These are phyloP conservation scores for Fusarium algeriense DNA, from an alignment of 2,329 filamentous ascomycete genomes.

Conservation along the genomic window DNA sequence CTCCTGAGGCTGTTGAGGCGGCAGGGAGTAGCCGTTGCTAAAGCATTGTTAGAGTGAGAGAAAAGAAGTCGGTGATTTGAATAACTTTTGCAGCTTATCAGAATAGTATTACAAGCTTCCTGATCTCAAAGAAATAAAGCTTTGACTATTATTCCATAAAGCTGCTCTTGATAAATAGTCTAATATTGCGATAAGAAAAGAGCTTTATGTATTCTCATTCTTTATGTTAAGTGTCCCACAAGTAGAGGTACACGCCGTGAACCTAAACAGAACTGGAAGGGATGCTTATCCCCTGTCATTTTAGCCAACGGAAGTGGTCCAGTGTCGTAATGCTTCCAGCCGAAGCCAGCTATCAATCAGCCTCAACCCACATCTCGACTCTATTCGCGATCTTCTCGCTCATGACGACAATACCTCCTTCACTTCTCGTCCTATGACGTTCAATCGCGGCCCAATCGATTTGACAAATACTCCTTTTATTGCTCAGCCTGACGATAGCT, in stretches of 20 bases:
- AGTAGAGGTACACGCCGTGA: constrained; percentile 3
- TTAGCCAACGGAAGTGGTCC: constrained; percentile 27
- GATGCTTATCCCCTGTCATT: constrained; percentile 29
- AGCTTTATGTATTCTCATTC: background rate
- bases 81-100: background rate
- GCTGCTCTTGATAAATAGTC: background rate
- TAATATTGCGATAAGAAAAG: background rate
- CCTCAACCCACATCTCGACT: constrained; percentile 41
- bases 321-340: constrained; percentile 43
- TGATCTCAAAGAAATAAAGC: background rate
- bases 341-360: constrained; percentile 42
- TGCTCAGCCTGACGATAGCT: constrained; percentile 45
- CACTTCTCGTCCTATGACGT: constrained; percentile 45
- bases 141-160: background rate
- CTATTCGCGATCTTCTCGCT: constrained; percentile 38
- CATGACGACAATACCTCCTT: constrained; percentile 44
- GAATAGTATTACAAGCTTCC: background rate
- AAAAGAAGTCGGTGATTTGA: background rate
- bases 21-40: constrained; percentile 1
- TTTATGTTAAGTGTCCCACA: background rate
- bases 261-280: constrained; percentile 17
- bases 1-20: constrained; percentile 8
- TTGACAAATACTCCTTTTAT: constrained; percentile 19
- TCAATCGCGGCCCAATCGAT: constrained; percentile 24
- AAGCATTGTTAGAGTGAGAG: background rate